Base-by-base conservation (phyloP, 441 rosid genomes). In the Populus hybrid region DNA sequence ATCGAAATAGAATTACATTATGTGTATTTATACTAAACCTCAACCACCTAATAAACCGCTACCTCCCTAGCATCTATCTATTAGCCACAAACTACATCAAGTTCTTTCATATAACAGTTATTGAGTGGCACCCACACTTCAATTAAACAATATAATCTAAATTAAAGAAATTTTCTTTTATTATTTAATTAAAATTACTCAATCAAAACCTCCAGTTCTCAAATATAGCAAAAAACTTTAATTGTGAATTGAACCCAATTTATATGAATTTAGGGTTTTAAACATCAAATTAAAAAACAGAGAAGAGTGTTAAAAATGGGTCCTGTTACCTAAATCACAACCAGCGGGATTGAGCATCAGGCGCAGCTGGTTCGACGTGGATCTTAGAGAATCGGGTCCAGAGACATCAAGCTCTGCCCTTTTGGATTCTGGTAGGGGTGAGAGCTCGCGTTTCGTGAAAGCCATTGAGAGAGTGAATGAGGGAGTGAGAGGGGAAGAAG, bases 301-400 rank as follows among this genome's bases (percentile, higher is more conserved):
- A 36, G 20, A 67, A 75, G 28, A 14, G n/a, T 65, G 18, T 9
- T 9, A 4, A 28, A 9, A 72, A 35, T 3, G 28, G 53, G 61
- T 10, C 6, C 8, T 21, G 30, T 61, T 10, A 82, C 86, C 84
- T 70, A 79, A 81, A 80, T 40, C 46, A 81, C 86, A 86, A 36
- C 81, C 83, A 11, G 81, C 81, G 30, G 78, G 78, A 77, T 82
- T 84, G 76, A 86, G 84, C 57, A 79, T 79, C 71, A 79, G 79
- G 5, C 77, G 81, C 70, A 75, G 80, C 20, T 18, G 61, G 74
- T 66, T n/a, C 10, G 28, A 61, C 71, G 10, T 50, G 7, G 67
- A 21, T 35, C 32, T 69, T 6, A 73, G 38, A 26, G 69, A 20
- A 72, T 38, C 46, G 28, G 71, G 26, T 10, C 4, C 69, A 18